phyloP scores from a whole-genome alignment of 495 filamentous ascomycete species.

The Aspergillus homomorphus region DNA sequence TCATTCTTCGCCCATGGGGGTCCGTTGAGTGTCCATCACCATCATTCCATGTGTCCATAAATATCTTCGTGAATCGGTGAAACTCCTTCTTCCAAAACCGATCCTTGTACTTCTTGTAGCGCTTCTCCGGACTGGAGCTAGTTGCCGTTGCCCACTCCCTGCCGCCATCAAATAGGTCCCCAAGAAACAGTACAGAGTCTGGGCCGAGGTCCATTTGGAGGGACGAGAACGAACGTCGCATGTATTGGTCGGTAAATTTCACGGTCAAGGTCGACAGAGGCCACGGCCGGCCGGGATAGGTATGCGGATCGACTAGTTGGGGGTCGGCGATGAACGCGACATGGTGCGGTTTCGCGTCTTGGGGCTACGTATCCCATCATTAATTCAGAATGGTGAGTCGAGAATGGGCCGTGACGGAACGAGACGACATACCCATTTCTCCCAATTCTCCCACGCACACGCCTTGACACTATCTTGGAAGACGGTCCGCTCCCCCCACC shows the following conservation, averaged over 20 bases:
- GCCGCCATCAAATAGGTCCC: conserved; percentile 95
- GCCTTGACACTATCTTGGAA: conserved; percentile 63
- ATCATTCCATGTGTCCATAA: conserved; percentile 60
- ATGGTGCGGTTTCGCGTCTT: conserved; percentile 74
- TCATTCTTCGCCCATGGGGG: conserved; percentile 56
- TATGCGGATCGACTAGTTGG: conserved; percentile 96
- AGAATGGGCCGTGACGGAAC: neutral
- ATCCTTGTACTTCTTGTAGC: conserved; percentile 72
- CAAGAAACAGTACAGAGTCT: conserved; percentile 83
- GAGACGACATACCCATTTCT: conserved; percentile 72
- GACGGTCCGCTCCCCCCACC: conserved; percentile 82
- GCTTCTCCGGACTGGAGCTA: conserved; percentile 63
- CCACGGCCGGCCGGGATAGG: conserved; percentile 92
- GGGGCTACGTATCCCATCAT: conserved; percentile 52
- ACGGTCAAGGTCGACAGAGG: conserved; percentile 76
- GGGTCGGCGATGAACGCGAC: conserved; percentile 90
- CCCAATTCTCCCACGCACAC: conserved; percentile 88
- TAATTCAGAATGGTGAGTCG: conserved; percentile 9
- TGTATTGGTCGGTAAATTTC: conserved; percentile 81
- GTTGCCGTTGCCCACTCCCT: conserved; percentile 82
- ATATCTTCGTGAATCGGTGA: conserved; percentile 73
- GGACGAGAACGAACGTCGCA: conserved; percentile 71
- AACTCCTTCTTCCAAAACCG: conserved; percentile 83
- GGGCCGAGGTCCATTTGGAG: conserved; percentile 70
- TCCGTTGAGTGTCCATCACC: conserved; percentile 36